Base-by-base conservation (phyloP, 2,329 filamentous ascomycete species). In the Annulohypoxylon truncatum region DNA sequence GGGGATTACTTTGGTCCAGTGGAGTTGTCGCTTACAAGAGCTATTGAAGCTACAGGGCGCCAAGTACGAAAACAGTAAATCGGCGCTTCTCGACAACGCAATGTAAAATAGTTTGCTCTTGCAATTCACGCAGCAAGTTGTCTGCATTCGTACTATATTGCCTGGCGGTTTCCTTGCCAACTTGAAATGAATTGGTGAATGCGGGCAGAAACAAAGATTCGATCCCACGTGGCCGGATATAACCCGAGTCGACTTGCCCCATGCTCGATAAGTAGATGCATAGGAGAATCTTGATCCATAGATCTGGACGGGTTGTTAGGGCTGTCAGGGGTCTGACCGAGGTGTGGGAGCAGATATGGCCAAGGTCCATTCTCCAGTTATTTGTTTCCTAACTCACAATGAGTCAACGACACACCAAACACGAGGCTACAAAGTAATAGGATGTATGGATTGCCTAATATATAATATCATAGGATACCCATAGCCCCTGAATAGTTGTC, bases 61-160 rank as follows among this genome's bases (percentile, higher is more conserved):
- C 59, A 59, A 63, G 67, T 55, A 59, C 59, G 62, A 61, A 42
- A 48, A 31, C 38, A 64, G 56, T 63, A 64, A 56, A 51, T 42
- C 31, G 55, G 60, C 69, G 68, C 44, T 60, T 62, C 59, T 65
- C 61, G 47, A 68, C 70, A 70, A 66, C 51, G 53, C 71, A 38
- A 67, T 75, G 73, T 75, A 75, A 69, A 73, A 68, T 73, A 73
- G 64, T 62, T 67, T 63, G 61, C 63, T 61, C 46, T 61, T 60
- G 44, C 61, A 62, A 70, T 61, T 57, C 18, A 55, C 50, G 26
- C 58, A 61, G 61, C 53, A 61, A 42, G 55, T 65, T 58, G 28
- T 18, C 47, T 35, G 22, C 42, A 59, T 12, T 42, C 33, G 2
- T 52, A 38, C 18, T 38, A 20, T 13, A 40, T 46, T 33, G 15